A percentile compares a stretch with the other conserved stretches of the same genome.
These are phyloP conservation scores for Dothideomycetes sp. DNA, from an alignment of 2,329 filamentous ascomycete genomes.

Conservation along the genomic window DNA sequence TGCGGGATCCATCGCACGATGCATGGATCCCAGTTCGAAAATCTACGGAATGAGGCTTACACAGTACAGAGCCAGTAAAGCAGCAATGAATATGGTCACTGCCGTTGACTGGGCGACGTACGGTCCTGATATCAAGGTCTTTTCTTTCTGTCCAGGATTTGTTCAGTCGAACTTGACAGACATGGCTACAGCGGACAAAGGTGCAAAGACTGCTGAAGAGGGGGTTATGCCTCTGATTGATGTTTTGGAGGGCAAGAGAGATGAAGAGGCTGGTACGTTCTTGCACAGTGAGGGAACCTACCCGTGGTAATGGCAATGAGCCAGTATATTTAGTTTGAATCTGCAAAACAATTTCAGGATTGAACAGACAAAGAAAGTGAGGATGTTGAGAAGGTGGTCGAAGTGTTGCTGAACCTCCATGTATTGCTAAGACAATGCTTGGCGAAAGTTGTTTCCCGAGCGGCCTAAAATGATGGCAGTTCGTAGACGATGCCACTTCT, in stretches of 20 bases:
- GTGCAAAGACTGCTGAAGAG: constrained; percentile 28
- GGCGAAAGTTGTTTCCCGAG: no score
- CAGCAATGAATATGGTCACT: constrained; percentile 33
- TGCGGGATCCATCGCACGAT: constrained; percentile 26
- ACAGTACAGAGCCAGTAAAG: constrained; percentile 32
- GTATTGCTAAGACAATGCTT: no score
- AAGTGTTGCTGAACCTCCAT: no score
- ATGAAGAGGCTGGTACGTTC: constrained; percentile 26
- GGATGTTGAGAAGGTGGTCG: no score
- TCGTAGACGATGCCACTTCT: no score
- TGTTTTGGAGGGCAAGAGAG: constrained; percentile 28
- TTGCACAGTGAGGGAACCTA: constrained; percentile 26
- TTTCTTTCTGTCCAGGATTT: constrained; percentile 32
- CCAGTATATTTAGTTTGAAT: no score
- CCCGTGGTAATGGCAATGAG: constrained; percentile 22
- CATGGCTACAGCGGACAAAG: constrained; percentile 28
- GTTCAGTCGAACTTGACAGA: constrained; percentile 27
- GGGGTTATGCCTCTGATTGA: constrained; percentile 28
- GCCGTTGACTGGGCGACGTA: constrained; percentile 24
- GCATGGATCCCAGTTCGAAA: constrained; percentile 22
- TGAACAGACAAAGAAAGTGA: no score
- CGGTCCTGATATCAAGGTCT: constrained; percentile 28
- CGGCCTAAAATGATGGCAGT: no score
- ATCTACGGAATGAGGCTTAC: constrained; percentile 22
- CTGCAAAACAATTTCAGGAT: no score